Evolutionary conservation across 1,139 yeast species (phyloP), one percentile per base, ranked within the genome.

Genomic region (Zygoascus hellenicus): DNA sequence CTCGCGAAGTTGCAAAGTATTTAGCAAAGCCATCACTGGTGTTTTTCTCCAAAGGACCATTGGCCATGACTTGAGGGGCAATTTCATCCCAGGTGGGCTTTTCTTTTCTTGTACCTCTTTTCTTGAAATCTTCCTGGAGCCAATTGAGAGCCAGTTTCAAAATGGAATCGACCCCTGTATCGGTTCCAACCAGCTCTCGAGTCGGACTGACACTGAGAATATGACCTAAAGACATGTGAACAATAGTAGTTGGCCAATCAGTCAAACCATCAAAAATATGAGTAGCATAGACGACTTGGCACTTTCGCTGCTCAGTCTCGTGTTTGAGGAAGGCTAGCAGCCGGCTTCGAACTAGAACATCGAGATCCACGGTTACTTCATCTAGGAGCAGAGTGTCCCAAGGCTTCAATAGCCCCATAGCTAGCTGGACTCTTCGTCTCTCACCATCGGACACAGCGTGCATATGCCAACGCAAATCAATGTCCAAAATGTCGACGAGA

Each of bases 191-290:
- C 10, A 31, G 40, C 9, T 22, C 36, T 6, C 13, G 17, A 14
- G 46, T 33, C 11, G 36, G 22, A 19, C 53, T 52, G 9, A 54
- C 52, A 6, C 57, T 53, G 19, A 62, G 56, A 47, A 71, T 75
- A 61, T 55, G 68, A 39, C 97, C 97, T 47, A 79, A 76, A 56
- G 78, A 80, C 58, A 92, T 71, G 65, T 92, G 97, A n/a, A 83
- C 74, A 10, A 92, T 72, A 47, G 83, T 73, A 45, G 94, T 86
- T 41, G 97, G 95, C 96, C 97, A 92, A 42, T 71, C 68, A 14
- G 87, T 88, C 51, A 92, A 74, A 0, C 98, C 98, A 61, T 92
- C 98, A 64, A 92, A 92, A 45, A 92, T 92, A 62, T 92, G 98
- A 0, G 98, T 92, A 1, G 98, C 98, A 63, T 92, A 92, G 5